phyloP scores from a whole-genome alignment of 106 monocot genomes.

The Allium sativum region DNA sequence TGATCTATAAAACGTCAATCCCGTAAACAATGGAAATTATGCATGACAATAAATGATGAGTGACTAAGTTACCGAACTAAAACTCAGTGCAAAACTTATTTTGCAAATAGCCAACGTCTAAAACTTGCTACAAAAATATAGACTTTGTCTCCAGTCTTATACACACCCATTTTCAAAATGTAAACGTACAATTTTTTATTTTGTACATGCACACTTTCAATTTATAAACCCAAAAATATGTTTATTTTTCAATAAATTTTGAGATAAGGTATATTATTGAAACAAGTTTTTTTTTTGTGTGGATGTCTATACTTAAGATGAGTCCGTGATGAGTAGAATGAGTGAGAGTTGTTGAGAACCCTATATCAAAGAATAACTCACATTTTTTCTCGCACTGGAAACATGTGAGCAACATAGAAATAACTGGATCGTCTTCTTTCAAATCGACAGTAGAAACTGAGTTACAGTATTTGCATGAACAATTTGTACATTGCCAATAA shows the following conservation, averaged over 20 bases:
- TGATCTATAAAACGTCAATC: conserved; percentile 48
- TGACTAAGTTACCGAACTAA: no score
- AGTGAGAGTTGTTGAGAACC: not conserved
- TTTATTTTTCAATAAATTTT: no score
- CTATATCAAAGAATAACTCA: conserved; percentile 7
- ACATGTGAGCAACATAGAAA: conserved; percentile 38
- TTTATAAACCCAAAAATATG: no score
- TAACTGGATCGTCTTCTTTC: conserved; percentile 1
- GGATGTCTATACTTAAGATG: no score
- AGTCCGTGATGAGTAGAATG: no score
- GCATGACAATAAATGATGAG: not conserved
- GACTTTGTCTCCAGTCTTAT: no score
- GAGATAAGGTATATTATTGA: no score
- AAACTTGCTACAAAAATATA: no score
- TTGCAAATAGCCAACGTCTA: conserved; percentile 4
- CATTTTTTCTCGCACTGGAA: conserved; percentile 72
- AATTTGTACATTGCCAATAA: conserved; percentile 69
- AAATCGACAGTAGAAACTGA: conserved; percentile 8
- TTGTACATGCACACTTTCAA: no score
- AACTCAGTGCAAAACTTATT: conserved; percentile 19
- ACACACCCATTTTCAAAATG: no score
- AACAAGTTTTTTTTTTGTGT: no score
- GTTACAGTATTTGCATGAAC: conserved; percentile 84
- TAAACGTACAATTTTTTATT: no score
- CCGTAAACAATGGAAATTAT: not conserved